Evolutionary conservation across 352 stramenopile genomes (phyloP).

Genomic region (Phytophthora chlamydospora): DNA sequence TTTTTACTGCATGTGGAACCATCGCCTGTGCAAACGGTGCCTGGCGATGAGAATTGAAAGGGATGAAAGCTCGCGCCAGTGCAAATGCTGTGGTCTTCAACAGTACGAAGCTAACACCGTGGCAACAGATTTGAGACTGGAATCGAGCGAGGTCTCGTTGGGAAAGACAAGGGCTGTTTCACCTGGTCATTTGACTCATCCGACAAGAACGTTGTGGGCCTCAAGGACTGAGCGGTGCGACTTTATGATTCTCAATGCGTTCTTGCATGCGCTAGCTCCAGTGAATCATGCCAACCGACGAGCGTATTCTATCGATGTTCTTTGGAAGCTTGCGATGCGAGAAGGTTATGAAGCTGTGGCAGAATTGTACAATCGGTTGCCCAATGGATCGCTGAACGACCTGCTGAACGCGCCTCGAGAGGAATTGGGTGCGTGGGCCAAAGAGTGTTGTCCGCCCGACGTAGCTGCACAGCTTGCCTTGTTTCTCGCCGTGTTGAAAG

Average conservation of each 20-base stretch:
- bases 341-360: slow-evolving; percentile 36
- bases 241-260: slow-evolving; percentile 54
- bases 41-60: slow-evolving; percentile 26
- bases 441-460: slow-evolving; percentile 12
- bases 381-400: slow-evolving; percentile 43
- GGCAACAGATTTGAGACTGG: slow-evolving; percentile 10
- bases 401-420: slow-evolving; percentile 25
- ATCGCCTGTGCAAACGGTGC: slow-evolving; percentile 55
- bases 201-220: slow-evolving; percentile 21
- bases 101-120: slow-evolving; percentile 41
- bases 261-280: slow-evolving; percentile 57
- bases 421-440: slow-evolving; percentile 8
- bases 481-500: slow-evolving; percentile 31
- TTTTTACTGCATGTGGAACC: slow-evolving; percentile 54
- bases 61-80: slow-evolving; percentile 8
- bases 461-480: slow-evolving; percentile 38
- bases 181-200: not conserved
- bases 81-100: slow-evolving; percentile 40
- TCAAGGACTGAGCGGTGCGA: slow-evolving; percentile 39
- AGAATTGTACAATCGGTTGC: slow-evolving; percentile 33
- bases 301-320: slow-evolving; percentile 15
- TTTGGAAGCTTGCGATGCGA: slow-evolving; percentile 53
- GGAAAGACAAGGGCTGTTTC: not conserved
- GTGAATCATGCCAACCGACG: slow-evolving; percentile 40
- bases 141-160: not conserved